A percentile compares a stretch with the other conserved stretches of the same genome.
Evolutionary conservation across 2,329 filamentous ascomycete genomes (phyloP).

Genomic region (Trichoderma cornu-damae): DNA sequence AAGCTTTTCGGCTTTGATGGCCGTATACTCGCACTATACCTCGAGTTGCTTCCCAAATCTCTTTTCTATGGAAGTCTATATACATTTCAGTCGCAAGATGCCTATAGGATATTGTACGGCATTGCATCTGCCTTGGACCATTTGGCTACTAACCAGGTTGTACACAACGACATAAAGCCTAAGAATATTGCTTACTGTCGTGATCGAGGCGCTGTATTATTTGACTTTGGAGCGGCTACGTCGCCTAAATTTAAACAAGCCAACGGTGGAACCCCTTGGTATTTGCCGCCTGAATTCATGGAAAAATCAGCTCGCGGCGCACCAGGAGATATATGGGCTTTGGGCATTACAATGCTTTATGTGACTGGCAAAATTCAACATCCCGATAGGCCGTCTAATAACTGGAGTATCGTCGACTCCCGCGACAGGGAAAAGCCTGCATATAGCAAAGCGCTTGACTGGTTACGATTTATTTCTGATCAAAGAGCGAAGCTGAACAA

Average conservation of each 20-base stretch:
- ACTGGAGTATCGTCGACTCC: too few relatives aligned
- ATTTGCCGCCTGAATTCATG: neutral
- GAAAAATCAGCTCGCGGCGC: neutral
- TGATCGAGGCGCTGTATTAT: constrained; percentile 16
- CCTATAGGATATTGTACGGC: neutral
- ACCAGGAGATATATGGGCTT: neutral
- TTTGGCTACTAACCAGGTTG: neutral
- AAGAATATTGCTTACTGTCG: neutral
- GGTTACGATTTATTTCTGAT: too few relatives aligned
- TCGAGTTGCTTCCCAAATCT: neutral
- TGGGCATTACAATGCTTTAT: constrained; percentile 4
- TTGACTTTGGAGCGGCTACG: neutral
- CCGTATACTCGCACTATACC: neutral
- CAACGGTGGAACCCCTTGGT: neutral
- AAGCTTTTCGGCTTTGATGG: too few relatives aligned
- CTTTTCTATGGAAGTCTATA: neutral
- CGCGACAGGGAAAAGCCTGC: too few relatives aligned
- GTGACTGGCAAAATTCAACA: constrained; percentile 2
- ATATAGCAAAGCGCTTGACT: too few relatives aligned
- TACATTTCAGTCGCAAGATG: too few relatives aligned
- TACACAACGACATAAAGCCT: constrained; percentile 10
- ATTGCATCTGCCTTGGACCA: neutral
- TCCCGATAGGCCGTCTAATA: too few relatives aligned
- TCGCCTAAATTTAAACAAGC: neutral
- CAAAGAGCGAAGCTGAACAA: too few relatives aligned